Conservation (phyloP, 495 filamentous ascomycete genomes). For the Talaromyces ruber region DNA sequence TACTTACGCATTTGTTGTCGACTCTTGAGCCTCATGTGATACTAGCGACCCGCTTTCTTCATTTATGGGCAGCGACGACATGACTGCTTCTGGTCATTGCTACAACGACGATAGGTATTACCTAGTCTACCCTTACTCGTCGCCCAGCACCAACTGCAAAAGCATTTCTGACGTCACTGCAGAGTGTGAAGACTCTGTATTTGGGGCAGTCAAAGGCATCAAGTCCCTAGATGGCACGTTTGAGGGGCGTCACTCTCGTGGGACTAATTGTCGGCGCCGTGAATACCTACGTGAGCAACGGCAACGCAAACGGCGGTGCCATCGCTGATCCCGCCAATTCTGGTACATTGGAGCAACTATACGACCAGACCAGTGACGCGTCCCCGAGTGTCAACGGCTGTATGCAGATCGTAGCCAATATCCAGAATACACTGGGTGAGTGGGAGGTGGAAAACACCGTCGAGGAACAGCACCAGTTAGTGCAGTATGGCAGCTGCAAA, state of each 20-base stretch:
- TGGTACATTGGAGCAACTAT: slow-evolving; percentile 11
- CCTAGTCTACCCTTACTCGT: slow-evolving; percentile 12
- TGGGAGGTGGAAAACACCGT: slow-evolving; percentile 5
- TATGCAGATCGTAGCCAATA: slow-evolving; percentile 21
- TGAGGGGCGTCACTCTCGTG: slow-evolving; percentile 12
- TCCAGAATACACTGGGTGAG: slow-evolving; percentile 12
- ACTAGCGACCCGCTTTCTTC: slow-evolving; percentile 10
- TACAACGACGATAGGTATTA: slow-evolving; percentile 19
- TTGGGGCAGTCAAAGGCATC: slow-evolving; percentile 15
- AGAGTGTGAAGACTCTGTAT: slow-evolving; percentile 10
- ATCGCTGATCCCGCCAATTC: slow-evolving; percentile 11
- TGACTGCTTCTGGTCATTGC: slow-evolving; percentile 14
- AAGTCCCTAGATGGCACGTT: slow-evolving; percentile 11
- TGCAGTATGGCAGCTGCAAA: slow-evolving; percentile 10
- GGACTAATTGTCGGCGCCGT: slow-evolving; percentile 17
- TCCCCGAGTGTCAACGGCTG: slow-evolving; percentile 22
- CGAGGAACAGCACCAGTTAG: slow-evolving; percentile 4
- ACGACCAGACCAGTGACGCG: slow-evolving; percentile 17
- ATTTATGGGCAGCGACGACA: slow-evolving; percentile 14
- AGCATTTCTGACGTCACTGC: slow-evolving; percentile 4
- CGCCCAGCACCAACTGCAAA: neutral
- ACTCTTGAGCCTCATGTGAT: slow-evolving; percentile 19
- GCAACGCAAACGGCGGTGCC: no score
- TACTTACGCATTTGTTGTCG: slow-evolving; percentile 20
- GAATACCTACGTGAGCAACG: no score